Conservation (phyloP, 441 rosid species). For the Pelargonium citronellum region DNA sequence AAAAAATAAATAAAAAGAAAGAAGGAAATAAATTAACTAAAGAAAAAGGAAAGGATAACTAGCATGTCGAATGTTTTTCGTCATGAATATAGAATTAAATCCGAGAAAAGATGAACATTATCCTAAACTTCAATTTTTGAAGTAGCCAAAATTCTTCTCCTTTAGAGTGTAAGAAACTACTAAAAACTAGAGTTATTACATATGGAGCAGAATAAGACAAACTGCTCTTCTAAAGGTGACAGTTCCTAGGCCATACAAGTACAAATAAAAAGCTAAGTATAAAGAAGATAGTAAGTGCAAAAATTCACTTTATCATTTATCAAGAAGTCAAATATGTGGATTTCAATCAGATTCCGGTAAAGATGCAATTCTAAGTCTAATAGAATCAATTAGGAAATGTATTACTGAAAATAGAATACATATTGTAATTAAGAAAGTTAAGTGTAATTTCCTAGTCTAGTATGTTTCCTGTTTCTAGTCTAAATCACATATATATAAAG, state of each 20-base stretch:
- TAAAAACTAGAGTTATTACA: neutral
- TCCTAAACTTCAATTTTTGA: neutral
- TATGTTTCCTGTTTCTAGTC: too few species aligned
- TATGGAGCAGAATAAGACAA: neutral
- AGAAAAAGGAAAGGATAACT: slow-evolving; percentile 8
- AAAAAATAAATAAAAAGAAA: slow-evolving; percentile 17
- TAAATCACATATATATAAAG: too few species aligned
- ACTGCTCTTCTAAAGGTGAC: neutral
- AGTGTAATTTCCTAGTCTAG: too few species aligned
- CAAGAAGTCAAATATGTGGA: neutral
- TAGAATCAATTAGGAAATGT: too few species aligned
- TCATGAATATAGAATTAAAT: neutral
- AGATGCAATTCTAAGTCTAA: too few species aligned
- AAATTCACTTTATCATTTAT: neutral
- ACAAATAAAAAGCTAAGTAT: too few species aligned
- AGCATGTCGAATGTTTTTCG: neutral
- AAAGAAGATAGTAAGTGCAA: neutral
- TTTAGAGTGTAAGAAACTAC: neutral
- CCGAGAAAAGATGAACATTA: neutral
- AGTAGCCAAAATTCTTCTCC: neutral
- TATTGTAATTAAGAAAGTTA: too few species aligned
- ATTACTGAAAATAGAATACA: too few species aligned
- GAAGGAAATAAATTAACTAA: neutral
- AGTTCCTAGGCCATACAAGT: too few species aligned
- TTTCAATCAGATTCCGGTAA: neutral